Base-by-base conservation (phyloP, 192 early-diverging fungal species). In the Phlyctochytrium bullatum region DNA sequence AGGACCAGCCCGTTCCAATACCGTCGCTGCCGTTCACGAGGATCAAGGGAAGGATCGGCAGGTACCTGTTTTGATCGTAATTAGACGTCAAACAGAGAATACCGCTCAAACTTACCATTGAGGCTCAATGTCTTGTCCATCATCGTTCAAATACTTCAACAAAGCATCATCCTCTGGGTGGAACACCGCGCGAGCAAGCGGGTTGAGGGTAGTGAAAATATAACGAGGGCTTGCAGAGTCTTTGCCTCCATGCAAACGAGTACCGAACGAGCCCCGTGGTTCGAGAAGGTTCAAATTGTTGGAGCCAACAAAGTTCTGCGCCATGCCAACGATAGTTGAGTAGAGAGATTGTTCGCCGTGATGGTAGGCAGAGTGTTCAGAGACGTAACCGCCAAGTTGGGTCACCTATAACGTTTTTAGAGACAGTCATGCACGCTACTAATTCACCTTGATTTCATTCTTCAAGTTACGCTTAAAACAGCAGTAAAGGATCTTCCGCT, bases 141-240 rank as follows among this genome's bases (percentile, higher is more conserved):
- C 97, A 52, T 99, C 97, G 29, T 86, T 87, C 59, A 93, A 75
- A 67, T 91, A 92, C 4, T 82, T 83, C 31, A 99, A 74, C 33
- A 99, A 75, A 24, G 84, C 78, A 66, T 97, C 91, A 74, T 97
- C 95, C 52, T 86, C 78, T 50, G 86, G 82, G 69, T 89, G 86
- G 76, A 87, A 99, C 17, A 97, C 65, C 0, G 81, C 71, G 54
- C 94, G 84, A 0, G 95, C 78, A 16, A 99, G 83, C 52, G 83
- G 76, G 3, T 82, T 68, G 31, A 96, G 73, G 29, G 75, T 80
- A 0, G 94, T 96, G 71, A 88, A 91, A 64, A 99, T 92, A 80
- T 99, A 99, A 94, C 97, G 95, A 78, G 95, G 83, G 73, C 88
- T 90, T n/a, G 95, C 95, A 29, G 93, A 90, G 72, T 95, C 93